Evolutionary conservation across 2,329 filamentous ascomycete genomes (phyloP), one percentile per base, ranked within the genome.

Genomic region (Nemania serpens): DNA sequence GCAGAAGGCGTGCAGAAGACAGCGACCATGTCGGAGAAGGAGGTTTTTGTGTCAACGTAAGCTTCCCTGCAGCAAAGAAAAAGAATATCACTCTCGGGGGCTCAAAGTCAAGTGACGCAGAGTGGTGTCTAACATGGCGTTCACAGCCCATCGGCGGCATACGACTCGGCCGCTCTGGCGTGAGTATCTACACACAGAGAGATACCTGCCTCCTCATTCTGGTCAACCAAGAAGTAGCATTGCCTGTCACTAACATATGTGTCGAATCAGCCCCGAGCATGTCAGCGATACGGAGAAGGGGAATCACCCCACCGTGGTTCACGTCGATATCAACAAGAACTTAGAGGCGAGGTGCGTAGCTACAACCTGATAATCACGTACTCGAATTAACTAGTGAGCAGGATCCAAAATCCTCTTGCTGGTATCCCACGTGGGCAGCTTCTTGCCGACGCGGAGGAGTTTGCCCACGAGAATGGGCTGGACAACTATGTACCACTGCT

Each of bases 401-500:
- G 78, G 65, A 79, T 81, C 63, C 76, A 73, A 66, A 82, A 82
- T 59, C 79, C 79, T 17, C 76, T 82, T 29, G 75, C 76, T 43
- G 79, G 79, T 36, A 81, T 87, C 58, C 77, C 83, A 7, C 78
- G 77, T 45, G 76, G 78, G 7, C 74, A 81, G 58, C 78, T 87
- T n/a, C 79, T 86, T 73, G 70, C 73, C 42, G 81, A 87, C 64
- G 87, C 70, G 41, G 69, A 85, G 48, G 77, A 78, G 13, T 91
- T 90, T 69, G 88, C 87, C 48, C 76, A 77, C 11, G 75, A 81
- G 39, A 82, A 88, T 64, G 80, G 80, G 25, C 78, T 93, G 33
- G 74, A 76, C 1, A 82, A 88, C 53, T 81, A 88, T 66, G 75
- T 84, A 3, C 75, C 78, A 3, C 70, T 89, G 10, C 79, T 93